Percentiles rank a stretch among this genome's conserved stretches.
Conservation (phyloP, 2,329 filamentous ascomycete genomes). For the Niveomyces coronatus region DNA sequence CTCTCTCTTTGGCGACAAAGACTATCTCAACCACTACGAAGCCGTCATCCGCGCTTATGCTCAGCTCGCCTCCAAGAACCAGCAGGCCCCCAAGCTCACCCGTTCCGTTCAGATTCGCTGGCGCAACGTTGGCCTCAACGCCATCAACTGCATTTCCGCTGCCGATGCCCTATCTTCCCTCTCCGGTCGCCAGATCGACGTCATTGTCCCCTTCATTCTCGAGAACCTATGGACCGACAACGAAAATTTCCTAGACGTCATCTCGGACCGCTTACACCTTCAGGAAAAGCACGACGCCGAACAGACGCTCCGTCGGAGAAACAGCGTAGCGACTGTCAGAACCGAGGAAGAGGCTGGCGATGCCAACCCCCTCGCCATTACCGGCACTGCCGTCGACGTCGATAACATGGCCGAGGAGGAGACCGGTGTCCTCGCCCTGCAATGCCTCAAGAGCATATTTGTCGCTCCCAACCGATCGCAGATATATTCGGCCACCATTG, state of each 20-base stretch:
- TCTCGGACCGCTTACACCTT: slow-evolving; percentile 56
- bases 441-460: slow-evolving; percentile 81
- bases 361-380: slow-evolving; percentile 54
- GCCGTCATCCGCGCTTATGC: slow-evolving; percentile 73
- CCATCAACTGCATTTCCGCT: slow-evolving; percentile 69
- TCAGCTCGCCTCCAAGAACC: slow-evolving; percentile 60
- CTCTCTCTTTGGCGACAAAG: slow-evolving; percentile 73
- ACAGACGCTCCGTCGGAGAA: slow-evolving; percentile 53
- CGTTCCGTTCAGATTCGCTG: slow-evolving; percentile 69
- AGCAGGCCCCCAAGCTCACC: slow-evolving; percentile 45
- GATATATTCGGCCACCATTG: slow-evolving; percentile 63
- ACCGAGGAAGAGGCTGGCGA: slow-evolving; percentile 58
- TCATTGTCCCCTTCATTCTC: slow-evolving; percentile 75
- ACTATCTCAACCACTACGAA: slow-evolving; percentile 73
- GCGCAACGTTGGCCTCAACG: slow-evolving; percentile 63
- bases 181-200: slow-evolving; percentile 63
- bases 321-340: slow-evolving; percentile 68
- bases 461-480: slow-evolving; percentile 72
- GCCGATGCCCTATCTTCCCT: slow-evolving; percentile 71
- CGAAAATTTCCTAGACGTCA: slow-evolving; percentile 55
- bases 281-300: slow-evolving; percentile 61
- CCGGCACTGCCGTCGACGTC: slow-evolving; percentile 63
- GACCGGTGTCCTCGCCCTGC: slow-evolving; percentile 71
- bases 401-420: slow-evolving; percentile 87
- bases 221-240: slow-evolving; percentile 75